Evolutionary conservation across 1,284 basidiomycete genomes (phyloP).

Genomic region (Mycena sp.): DNA sequence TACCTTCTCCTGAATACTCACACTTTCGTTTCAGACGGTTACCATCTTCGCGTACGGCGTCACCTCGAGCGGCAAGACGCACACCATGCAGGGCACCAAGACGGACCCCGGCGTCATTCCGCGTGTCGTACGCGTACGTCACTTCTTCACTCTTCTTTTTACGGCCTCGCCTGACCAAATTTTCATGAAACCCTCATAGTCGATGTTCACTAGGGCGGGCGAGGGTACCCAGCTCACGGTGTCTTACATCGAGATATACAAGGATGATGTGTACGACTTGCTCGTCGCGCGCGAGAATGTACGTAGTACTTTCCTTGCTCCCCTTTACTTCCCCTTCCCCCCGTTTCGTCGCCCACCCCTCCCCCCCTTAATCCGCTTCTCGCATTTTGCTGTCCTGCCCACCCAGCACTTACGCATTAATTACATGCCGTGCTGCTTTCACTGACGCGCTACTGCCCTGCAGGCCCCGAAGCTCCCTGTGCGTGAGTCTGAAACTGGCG

Average conservation of each 20-base stretch:
- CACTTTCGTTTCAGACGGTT: conserved; percentile 60
- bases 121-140: conserved; percentile 70
- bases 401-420: no score
- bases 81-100: conserved; percentile 85
- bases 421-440: no score
- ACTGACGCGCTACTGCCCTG: no score
- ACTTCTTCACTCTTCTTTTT: background rate
- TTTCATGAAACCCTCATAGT: background rate
- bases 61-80: conserved; percentile 84
- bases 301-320: conserved; percentile 6
- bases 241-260: conserved; percentile 89
- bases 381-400: no score
- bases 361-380: no score
- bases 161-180: background rate
- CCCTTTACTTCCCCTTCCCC: background rate
- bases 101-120: conserved; percentile 81
- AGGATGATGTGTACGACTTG: conserved; percentile 87
- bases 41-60: conserved; percentile 87
- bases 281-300: conserved; percentile 76
- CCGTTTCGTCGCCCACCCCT: background rate
- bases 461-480: conserved; percentile 85
- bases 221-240: conserved; percentile 55
- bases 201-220: conserved; percentile 14
- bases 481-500: conserved; percentile 74
- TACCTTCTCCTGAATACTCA: background rate